These are phyloP conservation scores for Annulohypoxylon bovei DNA, from an alignment of 495 filamentous ascomycete genomes.

Conservation along the genomic window DNA sequence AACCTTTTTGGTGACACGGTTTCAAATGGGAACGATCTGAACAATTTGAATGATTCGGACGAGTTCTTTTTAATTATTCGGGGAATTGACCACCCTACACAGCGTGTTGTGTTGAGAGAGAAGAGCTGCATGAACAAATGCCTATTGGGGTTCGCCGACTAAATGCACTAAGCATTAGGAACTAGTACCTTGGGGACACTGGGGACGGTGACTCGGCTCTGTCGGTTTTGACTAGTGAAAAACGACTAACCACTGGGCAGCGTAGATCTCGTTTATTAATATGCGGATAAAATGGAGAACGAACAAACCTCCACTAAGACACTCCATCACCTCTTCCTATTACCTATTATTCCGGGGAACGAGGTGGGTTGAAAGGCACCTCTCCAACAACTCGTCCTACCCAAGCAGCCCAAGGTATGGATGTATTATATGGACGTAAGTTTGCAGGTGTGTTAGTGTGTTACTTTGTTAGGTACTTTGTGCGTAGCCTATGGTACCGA, in stretches of 20 bases:
- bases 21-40: neutral
- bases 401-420: neutral
- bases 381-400: neutral
- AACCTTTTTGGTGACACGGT: conserved; percentile 18
- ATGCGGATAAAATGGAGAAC: conserved; percentile 38
- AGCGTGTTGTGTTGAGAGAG: neutral
- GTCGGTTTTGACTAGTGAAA: conserved; percentile 6
- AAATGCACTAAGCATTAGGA: neutral
- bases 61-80: conserved; percentile 5
- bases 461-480: neutral
- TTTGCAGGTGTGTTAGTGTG: too few relatives aligned
- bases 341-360: conserved; percentile 30
- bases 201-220: neutral
- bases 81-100: neutral
- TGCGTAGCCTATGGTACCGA: neutral
- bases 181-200: neutral
- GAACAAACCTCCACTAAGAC: neutral
- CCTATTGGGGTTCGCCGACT: conserved; percentile 19
- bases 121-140: conserved; percentile 23
- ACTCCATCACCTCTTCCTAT: conserved; percentile 7
- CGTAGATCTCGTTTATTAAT: conserved; percentile 32
- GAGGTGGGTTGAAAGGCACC: neutral
- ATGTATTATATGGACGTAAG: conserved; percentile 1
- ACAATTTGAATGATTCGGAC: neutral
- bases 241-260: neutral